Evolutionary conservation across 2,329 filamentous ascomycete genomes (phyloP).

Genomic region (Karstenula rhodostoma): DNA sequence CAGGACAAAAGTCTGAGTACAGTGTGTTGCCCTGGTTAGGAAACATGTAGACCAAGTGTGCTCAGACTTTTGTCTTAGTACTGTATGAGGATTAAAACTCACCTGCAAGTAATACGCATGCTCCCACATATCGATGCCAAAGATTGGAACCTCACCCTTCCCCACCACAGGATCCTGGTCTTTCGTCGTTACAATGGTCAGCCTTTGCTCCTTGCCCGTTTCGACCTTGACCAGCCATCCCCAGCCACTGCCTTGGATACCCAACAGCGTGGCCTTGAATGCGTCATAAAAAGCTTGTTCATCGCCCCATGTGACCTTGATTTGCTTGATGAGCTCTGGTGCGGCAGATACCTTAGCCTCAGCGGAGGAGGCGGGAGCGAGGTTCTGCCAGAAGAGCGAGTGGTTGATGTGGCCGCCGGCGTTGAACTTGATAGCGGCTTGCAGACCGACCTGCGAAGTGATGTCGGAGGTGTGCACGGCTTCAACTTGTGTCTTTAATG

Average conservation of each 20-base stretch:
- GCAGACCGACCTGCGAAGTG: slow-evolving; percentile 70
- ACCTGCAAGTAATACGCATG: slow-evolving; percentile 90
- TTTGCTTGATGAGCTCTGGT: slow-evolving; percentile 67
- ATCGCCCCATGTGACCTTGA: slow-evolving; percentile 73
- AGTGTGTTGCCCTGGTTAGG: no score
- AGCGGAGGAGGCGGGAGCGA: slow-evolving; percentile 67
- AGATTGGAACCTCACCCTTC: slow-evolving; percentile 69
- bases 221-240: slow-evolving; percentile 80
- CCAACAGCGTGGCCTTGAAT: slow-evolving; percentile 71
- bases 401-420: slow-evolving; percentile 95
- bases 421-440: slow-evolving; percentile 81
- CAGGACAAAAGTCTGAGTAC: no score
- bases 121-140: slow-evolving; percentile 92
- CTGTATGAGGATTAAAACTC: background rate
- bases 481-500: slow-evolving; percentile 66
- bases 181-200: slow-evolving; percentile 82
- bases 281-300: slow-evolving; percentile 70
- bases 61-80: background rate
- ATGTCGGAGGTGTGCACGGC: slow-evolving; percentile 67
- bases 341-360: slow-evolving; percentile 65
- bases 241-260: slow-evolving; percentile 86
- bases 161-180: slow-evolving; percentile 81
- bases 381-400: slow-evolving; percentile 89
- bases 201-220: slow-evolving; percentile 57
- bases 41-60: no score